A percentile compares a stretch with the other conserved stretches of the same genome.
These are phyloP conservation scores for Wallacemonas sp. DNA, from an alignment of 208 protist genomes.

Conservation along the genomic window DNA sequence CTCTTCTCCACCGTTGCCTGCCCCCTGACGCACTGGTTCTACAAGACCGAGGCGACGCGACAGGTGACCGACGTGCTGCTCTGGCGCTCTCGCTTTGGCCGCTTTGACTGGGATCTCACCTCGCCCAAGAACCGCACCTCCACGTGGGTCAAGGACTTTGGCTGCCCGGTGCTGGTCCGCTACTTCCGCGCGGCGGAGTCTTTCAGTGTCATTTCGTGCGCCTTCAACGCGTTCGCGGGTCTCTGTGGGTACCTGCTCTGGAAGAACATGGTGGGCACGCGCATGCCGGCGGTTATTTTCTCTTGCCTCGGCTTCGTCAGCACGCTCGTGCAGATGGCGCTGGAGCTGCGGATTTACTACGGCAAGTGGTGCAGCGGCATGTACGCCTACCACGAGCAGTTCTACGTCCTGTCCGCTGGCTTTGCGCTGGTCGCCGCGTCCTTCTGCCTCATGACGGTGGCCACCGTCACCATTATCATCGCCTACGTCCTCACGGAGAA, in stretches of 20 bases:
- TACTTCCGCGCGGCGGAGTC: conserved; percentile 55
- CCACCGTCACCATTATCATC: conserved; percentile 36
- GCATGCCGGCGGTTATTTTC: conserved; percentile 46
- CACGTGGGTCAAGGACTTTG: conserved; percentile 35
- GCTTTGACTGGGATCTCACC: conserved; percentile 54
- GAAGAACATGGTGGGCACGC: conserved; percentile 44
- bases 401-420: conserved; percentile 59
- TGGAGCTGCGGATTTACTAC: conserved; percentile 73
- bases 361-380: conserved; percentile 52
- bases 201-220: conserved; percentile 57
- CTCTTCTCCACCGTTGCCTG: conserved; percentile 57
- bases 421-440: conserved; percentile 54
- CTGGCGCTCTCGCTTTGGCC: conserved; percentile 43
- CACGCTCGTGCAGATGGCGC: conserved; percentile 46
- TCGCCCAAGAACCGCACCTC: conserved; percentile 19
- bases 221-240: conserved; percentile 36
- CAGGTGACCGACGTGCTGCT: conserved; percentile 58
- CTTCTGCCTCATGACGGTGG: conserved; percentile 49
- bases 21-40: conserved; percentile 74
- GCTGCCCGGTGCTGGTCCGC: conserved; percentile 30
- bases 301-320: conserved; percentile 39
- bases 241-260: conserved; percentile 51
- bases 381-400: conserved; percentile 51
- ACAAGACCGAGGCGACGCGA: conserved; percentile 57
- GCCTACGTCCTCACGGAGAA: conserved; percentile 40